Evolutionary conservation across 805 yeast species (phyloP), one percentile per base, ranked within the genome.

Genomic region (Lipomyces spencermartinsiae): DNA sequence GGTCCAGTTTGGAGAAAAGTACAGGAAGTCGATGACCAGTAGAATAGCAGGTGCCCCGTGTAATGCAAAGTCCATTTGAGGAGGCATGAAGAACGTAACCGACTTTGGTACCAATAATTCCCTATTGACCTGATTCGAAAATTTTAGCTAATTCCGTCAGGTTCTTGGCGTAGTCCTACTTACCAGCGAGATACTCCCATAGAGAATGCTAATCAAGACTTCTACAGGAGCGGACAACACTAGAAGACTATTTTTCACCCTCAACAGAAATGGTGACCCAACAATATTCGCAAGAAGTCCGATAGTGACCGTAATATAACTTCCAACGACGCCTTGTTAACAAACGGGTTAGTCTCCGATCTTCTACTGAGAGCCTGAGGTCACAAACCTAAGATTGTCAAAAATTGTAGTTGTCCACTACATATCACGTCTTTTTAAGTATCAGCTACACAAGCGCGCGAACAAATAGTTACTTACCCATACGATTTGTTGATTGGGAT

Each of bases 21-120:
- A 39, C 16, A 69, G 49, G 46, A 55, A 68, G 39, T 68, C 71
- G 31, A 63, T 29, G 25, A 66, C 53, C 46, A 68, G 55, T 14
- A 61, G 31, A n/a, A 68, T 59, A 22, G 71, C 64, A 2, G 71
- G 71, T 5, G 65, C 65, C 33, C 65, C 69, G 51, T 68, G 71
- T 6, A 68, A 37, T 16, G 65, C 69, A 22, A 68, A 61, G 58
- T 68, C 71, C 14, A 68, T 59, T 29, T 56, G 39, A 12, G 25
- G 34, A 22, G 71, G 71, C 35, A 68, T 10, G 53, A 25, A 46
- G 4, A 51, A 60, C 1, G 60, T 58, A 14, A 68, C 56, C 16
- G 19, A 53, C 12, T 60, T 62, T 7, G 71, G 71, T 5, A 68
- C 46, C 43, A 68, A 25, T 10, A 68, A 43, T 16, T 49, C 37